Conservation (phyloP, 352 stramenopile genomes). For the Globisporangium emineosum region DNA sequence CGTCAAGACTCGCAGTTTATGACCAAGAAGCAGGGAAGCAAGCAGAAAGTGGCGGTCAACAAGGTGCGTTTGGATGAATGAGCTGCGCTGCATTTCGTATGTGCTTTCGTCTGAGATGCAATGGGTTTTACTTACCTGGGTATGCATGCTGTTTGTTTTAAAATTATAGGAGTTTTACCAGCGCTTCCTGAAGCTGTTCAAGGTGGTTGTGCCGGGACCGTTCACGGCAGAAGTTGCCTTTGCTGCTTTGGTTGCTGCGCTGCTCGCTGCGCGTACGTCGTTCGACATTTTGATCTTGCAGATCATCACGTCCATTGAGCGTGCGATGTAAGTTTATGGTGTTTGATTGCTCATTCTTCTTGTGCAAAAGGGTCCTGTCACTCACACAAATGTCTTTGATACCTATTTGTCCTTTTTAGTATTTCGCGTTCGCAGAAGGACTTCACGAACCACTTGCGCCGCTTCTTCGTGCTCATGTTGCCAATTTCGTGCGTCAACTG, state of each 20-base stretch:
- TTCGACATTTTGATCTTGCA: constrained; percentile 80
- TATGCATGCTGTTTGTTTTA: not conserved
- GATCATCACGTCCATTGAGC: constrained; percentile 73
- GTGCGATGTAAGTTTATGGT: constrained; percentile 45
- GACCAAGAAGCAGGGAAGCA: constrained; percentile 67
- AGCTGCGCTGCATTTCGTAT: not conserved
- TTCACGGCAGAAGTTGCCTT: constrained; percentile 74
- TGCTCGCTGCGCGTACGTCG: constrained; percentile 66
- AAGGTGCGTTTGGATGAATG: constrained; percentile 21
- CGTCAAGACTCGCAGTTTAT: constrained; percentile 65
- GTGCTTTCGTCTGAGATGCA: not conserved
- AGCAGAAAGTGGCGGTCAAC: constrained; percentile 70
- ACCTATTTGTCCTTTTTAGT: constrained; percentile 14
- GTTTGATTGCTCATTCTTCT: not conserved
- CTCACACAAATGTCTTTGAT: not conserved
- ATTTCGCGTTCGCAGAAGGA: constrained; percentile 67
- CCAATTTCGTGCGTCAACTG: constrained; percentile 79
- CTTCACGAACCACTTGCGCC: constrained; percentile 61
- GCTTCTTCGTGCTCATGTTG: constrained; percentile 77
- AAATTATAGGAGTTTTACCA: constrained; percentile 41
- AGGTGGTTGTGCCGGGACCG: constrained; percentile 62
- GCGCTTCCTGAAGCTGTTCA: constrained; percentile 68
- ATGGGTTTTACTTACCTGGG: not conserved
- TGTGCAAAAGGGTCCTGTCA: not conserved
- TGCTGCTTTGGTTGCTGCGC: constrained; percentile 51